Evolutionary conservation across 2,329 filamentous ascomycete genomes (phyloP), one percentile per base, ranked within the genome.

Genomic region (Achaetomium macrosporum): DNA sequence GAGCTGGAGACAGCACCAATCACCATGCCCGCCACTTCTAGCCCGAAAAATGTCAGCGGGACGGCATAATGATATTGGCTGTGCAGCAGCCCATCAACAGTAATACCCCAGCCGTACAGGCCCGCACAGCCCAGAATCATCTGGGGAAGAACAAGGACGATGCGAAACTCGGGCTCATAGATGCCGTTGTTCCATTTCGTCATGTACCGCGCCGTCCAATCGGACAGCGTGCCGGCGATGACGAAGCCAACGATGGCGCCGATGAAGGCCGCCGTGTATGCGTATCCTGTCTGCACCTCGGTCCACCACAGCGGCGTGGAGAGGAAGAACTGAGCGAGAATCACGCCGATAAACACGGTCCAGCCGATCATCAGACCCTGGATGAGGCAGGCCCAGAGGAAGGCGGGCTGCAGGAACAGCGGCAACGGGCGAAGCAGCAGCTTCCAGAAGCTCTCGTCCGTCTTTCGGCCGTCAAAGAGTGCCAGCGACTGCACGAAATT

Each of bases 331-430:
- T 85, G 82, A n/a, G 85, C 87, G 42, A 95, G 73, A 59, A 93
- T 83, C 56, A 93, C 85, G 52, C 88, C 87, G 59, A 95, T 92
- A 65, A 96, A 89, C 15, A 96, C 88, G 1, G 91, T 95, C 91
- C 92, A 97, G 59, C 91, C 92, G 64, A 96, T 96, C 65, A 96
- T 82, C 5, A 88, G 82, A 15, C 91, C 91, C 75, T 96, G 91
- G 46, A 91, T 88, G 3, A 96, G 75, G 63, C 76, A 77, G 20
- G 75, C 77, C 88, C 90, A 96, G 39, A 95, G 69, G 61, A 96
- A 89, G 8, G 88, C 88, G 0, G 90, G 91, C 66, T 96, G 91
- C 7, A 87, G 68, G 61, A 95, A 85, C 1, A 96, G 78, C 0
- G 88, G 88, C 49, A 96, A 84, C 0, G 91, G 92, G 2, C 91